A percentile compares a stretch with the other conserved stretches of the same genome.
These are phyloP conservation scores for Pestalotiopsis sp. DNA, from an alignment of 2,329 filamentous ascomycete genomes.

Conservation along the genomic window DNA sequence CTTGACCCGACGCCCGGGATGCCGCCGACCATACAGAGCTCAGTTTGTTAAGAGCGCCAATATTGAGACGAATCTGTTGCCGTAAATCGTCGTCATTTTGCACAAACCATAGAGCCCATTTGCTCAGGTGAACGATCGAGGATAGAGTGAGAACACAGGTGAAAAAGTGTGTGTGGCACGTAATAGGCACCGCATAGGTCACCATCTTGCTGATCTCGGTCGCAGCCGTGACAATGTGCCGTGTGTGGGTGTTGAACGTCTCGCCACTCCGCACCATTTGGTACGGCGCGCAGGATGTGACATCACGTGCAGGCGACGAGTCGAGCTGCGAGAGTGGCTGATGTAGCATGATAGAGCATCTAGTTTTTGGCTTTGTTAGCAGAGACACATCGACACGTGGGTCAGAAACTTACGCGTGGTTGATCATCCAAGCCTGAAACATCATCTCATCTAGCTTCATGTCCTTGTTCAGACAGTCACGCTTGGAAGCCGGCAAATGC, in stretches of 20 bases:
- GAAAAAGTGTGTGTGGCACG: constrained; percentile 82
- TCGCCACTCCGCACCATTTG: constrained; percentile 51
- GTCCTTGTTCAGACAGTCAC: constrained; percentile 68
- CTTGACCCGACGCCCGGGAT: constrained; percentile 69
- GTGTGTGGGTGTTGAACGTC: constrained; percentile 69
- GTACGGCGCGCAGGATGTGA: constrained; percentile 71
- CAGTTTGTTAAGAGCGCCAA: constrained; percentile 72
- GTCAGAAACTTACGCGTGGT: constrained; percentile 49
- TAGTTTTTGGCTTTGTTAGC: constrained; percentile 22
- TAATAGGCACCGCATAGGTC: constrained; percentile 71
- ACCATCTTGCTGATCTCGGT: constrained; percentile 76
- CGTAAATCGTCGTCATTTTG: constrained; percentile 68
- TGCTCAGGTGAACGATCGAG: constrained; percentile 80
- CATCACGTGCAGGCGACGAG: constrained; percentile 56
- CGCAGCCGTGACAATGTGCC: constrained; percentile 79
- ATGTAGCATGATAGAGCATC: constrained; percentile 74
- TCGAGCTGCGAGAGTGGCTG: constrained; percentile 79
- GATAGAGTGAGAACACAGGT: constrained; percentile 79
- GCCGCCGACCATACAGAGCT: constrained; percentile 75
- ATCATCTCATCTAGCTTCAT: constrained; percentile 85
- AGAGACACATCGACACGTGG: neutral
- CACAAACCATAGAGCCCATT: constrained; percentile 70
- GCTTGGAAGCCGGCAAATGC: constrained; percentile 74
- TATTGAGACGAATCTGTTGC: constrained; percentile 78
- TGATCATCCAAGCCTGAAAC: constrained; percentile 88